phyloP scores from a whole-genome alignment of 2,329 filamentous ascomycete species.

The Xylariaceae sp. region DNA sequence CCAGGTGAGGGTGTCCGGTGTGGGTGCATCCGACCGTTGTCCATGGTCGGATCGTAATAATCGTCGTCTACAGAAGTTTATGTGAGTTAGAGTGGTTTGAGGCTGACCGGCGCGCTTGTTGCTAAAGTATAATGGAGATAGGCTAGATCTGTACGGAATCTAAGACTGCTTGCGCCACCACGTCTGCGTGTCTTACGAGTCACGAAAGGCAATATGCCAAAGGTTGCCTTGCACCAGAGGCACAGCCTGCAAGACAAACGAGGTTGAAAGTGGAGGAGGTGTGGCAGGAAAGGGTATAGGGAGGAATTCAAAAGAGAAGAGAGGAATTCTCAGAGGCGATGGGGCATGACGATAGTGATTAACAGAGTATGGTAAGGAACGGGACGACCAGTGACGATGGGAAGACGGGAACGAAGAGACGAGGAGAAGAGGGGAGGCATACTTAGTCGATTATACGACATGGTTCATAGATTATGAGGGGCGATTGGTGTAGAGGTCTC shows the following conservation, averaged over 20 bases:
- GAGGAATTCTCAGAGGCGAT: not conserved
- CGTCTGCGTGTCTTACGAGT: not conserved
- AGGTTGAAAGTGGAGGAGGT: conserved; percentile 1
- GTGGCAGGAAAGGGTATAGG: conserved; percentile 2
- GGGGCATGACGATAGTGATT: not conserved
- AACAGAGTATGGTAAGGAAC: conserved; percentile 6
- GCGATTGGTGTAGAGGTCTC: not conserved
- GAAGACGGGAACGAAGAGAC: conserved; percentile 12
- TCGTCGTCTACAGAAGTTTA: conserved; percentile 43
- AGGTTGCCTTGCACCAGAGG: not conserved
- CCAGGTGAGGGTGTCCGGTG: conserved; percentile 72
- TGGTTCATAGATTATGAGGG: conserved; percentile 33
- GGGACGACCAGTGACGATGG: not conserved
- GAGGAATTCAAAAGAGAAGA: not conserved
- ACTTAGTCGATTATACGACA: conserved; percentile 74
- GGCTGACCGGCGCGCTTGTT: not conserved
- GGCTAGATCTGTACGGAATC: not conserved
- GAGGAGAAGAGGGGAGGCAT: conserved; percentile 36
- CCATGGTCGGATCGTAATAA: conserved; percentile 58
- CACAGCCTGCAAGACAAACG: not conserved
- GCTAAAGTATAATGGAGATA: conserved; percentile 5
- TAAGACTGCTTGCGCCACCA: too few species aligned
- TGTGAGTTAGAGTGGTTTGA: conserved; percentile 3
- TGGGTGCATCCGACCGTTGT: conserved; percentile 39
- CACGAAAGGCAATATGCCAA: not conserved